phyloP scores from a whole-genome alignment of 2,329 filamentous ascomycete genomes.

The Alternaria triticimaculans region DNA sequence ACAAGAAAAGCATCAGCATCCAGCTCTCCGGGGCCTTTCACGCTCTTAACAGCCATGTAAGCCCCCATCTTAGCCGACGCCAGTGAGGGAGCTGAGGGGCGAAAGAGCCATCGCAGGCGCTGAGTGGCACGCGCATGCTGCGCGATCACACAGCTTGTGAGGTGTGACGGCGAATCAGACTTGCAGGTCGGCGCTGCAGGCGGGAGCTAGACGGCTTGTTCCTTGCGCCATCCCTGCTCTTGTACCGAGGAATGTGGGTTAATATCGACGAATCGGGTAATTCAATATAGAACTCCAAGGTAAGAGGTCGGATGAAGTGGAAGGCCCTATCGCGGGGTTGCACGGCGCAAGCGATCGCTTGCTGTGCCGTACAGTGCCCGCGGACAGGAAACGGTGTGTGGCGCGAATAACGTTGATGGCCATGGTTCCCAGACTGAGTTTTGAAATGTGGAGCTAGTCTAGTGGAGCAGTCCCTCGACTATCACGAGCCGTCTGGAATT shows the following conservation, averaged over 20 bases:
- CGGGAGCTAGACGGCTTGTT: constrained; percentile 26
- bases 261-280: constrained; percentile 22
- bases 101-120: constrained; percentile 36
- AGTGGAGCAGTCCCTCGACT: constrained; percentile 2
- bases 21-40: constrained; percentile 23
- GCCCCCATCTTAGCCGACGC: constrained; percentile 25
- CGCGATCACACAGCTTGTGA: constrained; percentile 38
- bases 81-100: constrained; percentile 25
- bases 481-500: constrained; percentile 20
- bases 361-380: background rate
- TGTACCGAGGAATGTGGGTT: constrained; percentile 14
- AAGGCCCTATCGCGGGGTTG: constrained; percentile 3
- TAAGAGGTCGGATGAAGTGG: constrained; percentile 9
- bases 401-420: background rate
- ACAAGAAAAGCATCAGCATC: constrained; percentile 10
- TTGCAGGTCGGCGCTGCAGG: constrained; percentile 5
- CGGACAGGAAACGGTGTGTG: background rate
- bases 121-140: constrained; percentile 40
- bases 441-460: constrained; percentile 2
- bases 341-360: constrained; percentile 8
- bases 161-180: constrained; percentile 33
- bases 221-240: constrained; percentile 20
- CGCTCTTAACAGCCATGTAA: constrained; percentile 32
- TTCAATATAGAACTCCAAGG: constrained; percentile 17
- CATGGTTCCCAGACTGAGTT: background rate